These are phyloP conservation scores for Yueomyces sp. DNA, from an alignment of 805 yeast species.

Conservation along the genomic window DNA sequence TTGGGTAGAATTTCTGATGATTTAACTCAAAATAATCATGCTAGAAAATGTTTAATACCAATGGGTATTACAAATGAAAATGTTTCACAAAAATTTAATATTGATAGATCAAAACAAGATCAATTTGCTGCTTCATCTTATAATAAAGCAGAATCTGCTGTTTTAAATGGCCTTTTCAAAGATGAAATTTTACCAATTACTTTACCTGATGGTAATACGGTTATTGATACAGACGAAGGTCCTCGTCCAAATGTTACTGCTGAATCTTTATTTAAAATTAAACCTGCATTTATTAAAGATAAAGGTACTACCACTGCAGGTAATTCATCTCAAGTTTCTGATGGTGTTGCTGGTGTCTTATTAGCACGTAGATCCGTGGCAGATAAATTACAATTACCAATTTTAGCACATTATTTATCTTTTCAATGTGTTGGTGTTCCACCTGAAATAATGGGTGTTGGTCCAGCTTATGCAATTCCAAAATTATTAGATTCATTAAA, in stretches of 20 bases:
- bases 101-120: constrained; percentile 67
- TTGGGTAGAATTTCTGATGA: constrained; percentile 46
- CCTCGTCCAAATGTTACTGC: constrained; percentile 81
- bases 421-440: constrained; percentile 85
- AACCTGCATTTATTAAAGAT: constrained; percentile 74
- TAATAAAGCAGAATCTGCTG: constrained; percentile 70
- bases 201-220: constrained; percentile 32
- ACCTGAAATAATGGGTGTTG: constrained; percentile 95
- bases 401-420: constrained; percentile 68
- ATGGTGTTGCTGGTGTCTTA: constrained; percentile 87
- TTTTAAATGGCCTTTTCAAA: constrained; percentile 57
- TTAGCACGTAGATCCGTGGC: constrained; percentile 82
- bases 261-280: constrained; percentile 55
- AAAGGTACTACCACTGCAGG: constrained; percentile 86
- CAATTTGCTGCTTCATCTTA: constrained; percentile 80
- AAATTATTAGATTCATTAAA: constrained; percentile 51
- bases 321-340: constrained; percentile 90
- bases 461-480: constrained; percentile 95
- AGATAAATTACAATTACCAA: constrained; percentile 52
- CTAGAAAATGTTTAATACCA: constrained; percentile 75
- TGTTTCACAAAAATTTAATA: constrained; percentile 53
- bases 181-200: constrained; percentile 81
- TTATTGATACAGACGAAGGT: constrained; percentile 68
- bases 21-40: constrained; percentile 31
- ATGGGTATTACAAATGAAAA: constrained; percentile 97